Evolutionary conservation across 768 basidiomycete genomes (phyloP).

Genomic region (Leccinum variicolor): DNA sequence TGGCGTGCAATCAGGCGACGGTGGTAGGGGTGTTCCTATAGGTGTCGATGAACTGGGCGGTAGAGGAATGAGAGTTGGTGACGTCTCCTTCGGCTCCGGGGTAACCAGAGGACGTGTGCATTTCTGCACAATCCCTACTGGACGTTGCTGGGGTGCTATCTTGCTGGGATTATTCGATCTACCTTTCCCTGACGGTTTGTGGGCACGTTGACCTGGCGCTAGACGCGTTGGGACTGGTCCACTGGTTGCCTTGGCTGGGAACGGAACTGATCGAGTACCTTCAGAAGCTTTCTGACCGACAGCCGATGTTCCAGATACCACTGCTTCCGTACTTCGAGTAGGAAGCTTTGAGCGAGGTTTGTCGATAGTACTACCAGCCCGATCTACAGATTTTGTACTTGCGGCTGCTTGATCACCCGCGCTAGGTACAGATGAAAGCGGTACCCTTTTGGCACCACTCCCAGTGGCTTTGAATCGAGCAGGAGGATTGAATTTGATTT

Average conservation of each 20-base stretch:
- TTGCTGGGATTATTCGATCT: slow-evolving; percentile 2
- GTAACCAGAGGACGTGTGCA: slow-evolving; percentile 12
- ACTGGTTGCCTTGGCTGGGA: slow-evolving; percentile 8
- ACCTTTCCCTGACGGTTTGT: slow-evolving; percentile 8
- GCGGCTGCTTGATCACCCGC: slow-evolving; percentile 1
- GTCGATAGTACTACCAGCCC: not conserved
- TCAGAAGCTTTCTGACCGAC: slow-evolving; percentile 9
- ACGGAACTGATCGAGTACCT: slow-evolving; percentile 2
- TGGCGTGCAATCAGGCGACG: slow-evolving; percentile 14
- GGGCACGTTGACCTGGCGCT: slow-evolving; percentile 5
- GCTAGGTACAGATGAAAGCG: slow-evolving; percentile 22
- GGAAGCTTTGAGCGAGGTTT: slow-evolving; percentile 12
- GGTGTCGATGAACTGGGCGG: slow-evolving; percentile 23
- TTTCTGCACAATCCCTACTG: slow-evolving; percentile 4
- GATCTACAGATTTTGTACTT: slow-evolving; percentile 1
- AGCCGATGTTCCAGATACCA: not conserved
- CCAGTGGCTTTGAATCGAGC: slow-evolving; percentile 27
- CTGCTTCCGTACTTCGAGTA: slow-evolving; percentile 1
- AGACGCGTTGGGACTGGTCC: not conserved
- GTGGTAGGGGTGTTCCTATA: slow-evolving; percentile 17
- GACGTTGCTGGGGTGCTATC: slow-evolving; percentile 8
- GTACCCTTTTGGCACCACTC: slow-evolving; percentile 32
- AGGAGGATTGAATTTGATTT: slow-evolving; percentile 19
- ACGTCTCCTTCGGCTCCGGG: slow-evolving; percentile 10
- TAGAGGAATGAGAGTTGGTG: slow-evolving; percentile 16